phyloP scores from a whole-genome alignment of 2,329 filamentous ascomycete genomes.

The Chaetomium globosum region DNA sequence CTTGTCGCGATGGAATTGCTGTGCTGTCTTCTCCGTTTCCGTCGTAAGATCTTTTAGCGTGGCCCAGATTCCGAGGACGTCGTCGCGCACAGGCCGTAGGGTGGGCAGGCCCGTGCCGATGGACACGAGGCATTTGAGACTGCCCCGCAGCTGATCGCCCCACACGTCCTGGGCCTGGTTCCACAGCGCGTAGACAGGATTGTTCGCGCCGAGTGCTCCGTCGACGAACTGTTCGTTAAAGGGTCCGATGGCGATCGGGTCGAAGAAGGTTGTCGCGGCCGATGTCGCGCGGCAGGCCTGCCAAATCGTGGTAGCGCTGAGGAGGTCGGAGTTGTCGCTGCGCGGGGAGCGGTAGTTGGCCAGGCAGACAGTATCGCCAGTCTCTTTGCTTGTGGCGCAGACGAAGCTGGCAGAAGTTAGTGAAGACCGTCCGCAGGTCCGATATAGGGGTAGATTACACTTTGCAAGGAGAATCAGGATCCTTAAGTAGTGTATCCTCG shows the following conservation, averaged over 20 bases:
- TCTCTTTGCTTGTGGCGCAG: constrained; percentile 35
- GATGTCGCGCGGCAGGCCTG: constrained; percentile 34
- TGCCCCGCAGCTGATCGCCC: constrained; percentile 38
- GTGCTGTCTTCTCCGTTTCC: constrained; percentile 47
- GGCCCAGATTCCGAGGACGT: constrained; percentile 39
- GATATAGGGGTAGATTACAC: constrained; percentile 26
- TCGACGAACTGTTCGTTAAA: constrained; percentile 42
- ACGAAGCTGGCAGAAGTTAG: constrained; percentile 20
- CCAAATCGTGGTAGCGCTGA: constrained; percentile 32
- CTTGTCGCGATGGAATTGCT: constrained; percentile 44
- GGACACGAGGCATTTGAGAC: constrained; percentile 45
- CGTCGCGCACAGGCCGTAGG: constrained; percentile 38
- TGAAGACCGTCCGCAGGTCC: too few species aligned
- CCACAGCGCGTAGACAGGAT: constrained; percentile 48
- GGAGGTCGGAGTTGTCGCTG: constrained; percentile 33
- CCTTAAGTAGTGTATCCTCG: constrained; percentile 33
- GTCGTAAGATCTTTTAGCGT: constrained; percentile 41
- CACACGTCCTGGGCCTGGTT: constrained; percentile 45
- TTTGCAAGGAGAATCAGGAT: constrained; percentile 34
- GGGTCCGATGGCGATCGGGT: constrained; percentile 33
- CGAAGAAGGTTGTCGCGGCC: constrained; percentile 34
- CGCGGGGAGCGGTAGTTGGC: constrained; percentile 28
- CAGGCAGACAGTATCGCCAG: constrained; percentile 28
- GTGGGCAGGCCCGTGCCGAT: constrained; percentile 46
- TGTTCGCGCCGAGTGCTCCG: constrained; percentile 47